Evolutionary conservation across 331 rosid genomes (phyloP), one percentile per base, ranked within the genome.

Genomic region (Rhamnella rubrinervis): DNA sequence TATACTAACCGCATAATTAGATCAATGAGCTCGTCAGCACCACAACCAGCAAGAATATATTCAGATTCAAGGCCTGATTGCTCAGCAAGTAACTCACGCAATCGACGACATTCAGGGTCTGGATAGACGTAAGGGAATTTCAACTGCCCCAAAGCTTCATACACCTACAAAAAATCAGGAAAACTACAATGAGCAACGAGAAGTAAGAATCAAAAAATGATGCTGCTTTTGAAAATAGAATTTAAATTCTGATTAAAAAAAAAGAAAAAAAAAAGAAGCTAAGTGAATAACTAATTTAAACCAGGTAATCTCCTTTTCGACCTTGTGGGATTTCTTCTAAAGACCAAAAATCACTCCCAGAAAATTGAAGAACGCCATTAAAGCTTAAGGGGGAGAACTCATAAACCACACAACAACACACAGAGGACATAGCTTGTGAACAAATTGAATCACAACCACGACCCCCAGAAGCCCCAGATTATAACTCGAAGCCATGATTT

Each of bases 1-100:
- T 63, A 61, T 38, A 52, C 82, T 68, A 55, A 95, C 99, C 99
- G 86, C 99, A 95, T 95, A 73, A 89, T 87, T 82, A 95, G 74
- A 85, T 95, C 99, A 70, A 95, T 95, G 69, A 95, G 97, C 80
- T 95, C 99, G 66, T 91, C 97, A 0, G 97, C 97, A 74, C 99
- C 97, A 79, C 99, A 95, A 68, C 99, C 99, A 0, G 60, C 96
- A 21, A 95, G 96, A 79, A 95, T 92, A 71, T 89, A 85, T 19
- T 91, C 90, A 72, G 92, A 78, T 75, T 76, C 96, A 66, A 95
- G 90, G 64, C 96, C 96, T 62, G 99, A 91, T 83, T 95, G 96
- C 69, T 82, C 58, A 53, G 99, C 96, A 61, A 95, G 96, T 31
- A 96, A 96, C 63, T 86, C 96, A 49, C 97, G 97, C 78, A 95